A percentile compares a stretch with the other conserved stretches of the same genome.
Conservation (phyloP, 2,329 filamentous ascomycete genomes). For the Zymoseptoria ardabiliae region DNA sequence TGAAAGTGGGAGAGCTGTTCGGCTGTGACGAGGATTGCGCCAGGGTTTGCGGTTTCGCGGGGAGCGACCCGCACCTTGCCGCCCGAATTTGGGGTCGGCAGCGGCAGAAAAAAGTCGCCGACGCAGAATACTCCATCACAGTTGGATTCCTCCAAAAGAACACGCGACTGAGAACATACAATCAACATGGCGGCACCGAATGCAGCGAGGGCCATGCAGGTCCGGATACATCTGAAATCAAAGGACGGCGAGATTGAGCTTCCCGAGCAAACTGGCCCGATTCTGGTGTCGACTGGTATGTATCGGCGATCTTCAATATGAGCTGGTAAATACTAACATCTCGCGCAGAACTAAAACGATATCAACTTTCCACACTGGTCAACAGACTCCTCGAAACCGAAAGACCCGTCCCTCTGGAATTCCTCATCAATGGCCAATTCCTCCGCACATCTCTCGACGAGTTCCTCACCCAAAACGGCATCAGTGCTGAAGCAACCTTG, state of each 20-base stretch:
- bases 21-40: background rate
- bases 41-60: background rate
- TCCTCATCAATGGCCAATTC: constrained; percentile 89
- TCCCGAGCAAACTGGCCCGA: constrained; percentile 48
- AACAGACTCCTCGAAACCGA: constrained; percentile 53
- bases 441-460: constrained; percentile 84
- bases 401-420: constrained; percentile 76
- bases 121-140: background rate
- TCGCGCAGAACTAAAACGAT: constrained; percentile 46
- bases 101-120: constrained; percentile 4
- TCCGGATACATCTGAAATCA: constrained; percentile 49
- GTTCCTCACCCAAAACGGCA: constrained; percentile 76
- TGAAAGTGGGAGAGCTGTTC: constrained; percentile 9
- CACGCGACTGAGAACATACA: background rate
- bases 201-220: constrained; percentile 33
- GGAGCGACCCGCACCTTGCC: background rate
- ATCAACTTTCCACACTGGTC: constrained; percentile 55
- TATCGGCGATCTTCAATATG: background rate
- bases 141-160: background rate
- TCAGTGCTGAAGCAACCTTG: constrained; percentile 80
- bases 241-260: constrained; percentile 47
- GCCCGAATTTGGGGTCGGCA: background rate
- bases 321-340: background rate
- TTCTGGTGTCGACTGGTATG: constrained; percentile 51
- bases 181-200: constrained; percentile 10